These are phyloP conservation scores for Pseudocohnilembus persalinus DNA, from an alignment of 169 alveolate genomes.

Conservation along the genomic window DNA sequence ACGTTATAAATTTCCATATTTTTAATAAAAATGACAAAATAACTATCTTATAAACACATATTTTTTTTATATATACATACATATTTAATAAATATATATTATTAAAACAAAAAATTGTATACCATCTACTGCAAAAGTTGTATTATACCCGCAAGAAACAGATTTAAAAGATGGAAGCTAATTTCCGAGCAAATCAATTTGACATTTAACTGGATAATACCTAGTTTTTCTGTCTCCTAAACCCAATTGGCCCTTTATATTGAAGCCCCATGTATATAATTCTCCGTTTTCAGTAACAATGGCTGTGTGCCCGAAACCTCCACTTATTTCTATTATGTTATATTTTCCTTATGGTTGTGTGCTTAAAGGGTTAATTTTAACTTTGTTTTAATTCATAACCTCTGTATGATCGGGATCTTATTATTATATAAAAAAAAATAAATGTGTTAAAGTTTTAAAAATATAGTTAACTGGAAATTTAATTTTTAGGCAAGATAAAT, in stretches of 20 bases:
- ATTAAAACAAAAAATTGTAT: slow-evolving; percentile 16
- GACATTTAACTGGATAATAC: slow-evolving; percentile 66
- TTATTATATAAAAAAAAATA: too few relatives aligned
- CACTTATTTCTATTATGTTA: slow-evolving; percentile 64
- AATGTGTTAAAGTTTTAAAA: too few relatives aligned
- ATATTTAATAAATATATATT: too few relatives aligned
- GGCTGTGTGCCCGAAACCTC: slow-evolving; percentile 89
- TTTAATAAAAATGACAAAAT: too few relatives aligned
- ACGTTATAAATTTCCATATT: too few relatives aligned
- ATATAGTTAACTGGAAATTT: too few relatives aligned
- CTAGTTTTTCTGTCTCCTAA: slow-evolving; percentile 68
- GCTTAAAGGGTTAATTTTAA: slow-evolving; percentile 34
- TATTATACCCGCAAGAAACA: slow-evolving; percentile 70
- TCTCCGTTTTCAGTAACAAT: slow-evolving; percentile 81
- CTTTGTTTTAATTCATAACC: slow-evolving; percentile 41
- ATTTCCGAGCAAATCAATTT: slow-evolving; percentile 66
- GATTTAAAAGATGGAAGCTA: slow-evolving; percentile 57
- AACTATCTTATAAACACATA: too few relatives aligned
- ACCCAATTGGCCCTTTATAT: slow-evolving; percentile 88
- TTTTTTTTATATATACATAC: too few relatives aligned
- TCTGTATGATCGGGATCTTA: background rate
- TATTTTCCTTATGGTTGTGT: slow-evolving; percentile 51
- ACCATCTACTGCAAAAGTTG: slow-evolving; percentile 63
- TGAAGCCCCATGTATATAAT: slow-evolving; percentile 88
- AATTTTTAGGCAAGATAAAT: too few relatives aligned